Evolutionary conservation across 305 asterid species (phyloP), one percentile per base, ranked within the genome.

Genomic region (Fraxinus sp.): DNA sequence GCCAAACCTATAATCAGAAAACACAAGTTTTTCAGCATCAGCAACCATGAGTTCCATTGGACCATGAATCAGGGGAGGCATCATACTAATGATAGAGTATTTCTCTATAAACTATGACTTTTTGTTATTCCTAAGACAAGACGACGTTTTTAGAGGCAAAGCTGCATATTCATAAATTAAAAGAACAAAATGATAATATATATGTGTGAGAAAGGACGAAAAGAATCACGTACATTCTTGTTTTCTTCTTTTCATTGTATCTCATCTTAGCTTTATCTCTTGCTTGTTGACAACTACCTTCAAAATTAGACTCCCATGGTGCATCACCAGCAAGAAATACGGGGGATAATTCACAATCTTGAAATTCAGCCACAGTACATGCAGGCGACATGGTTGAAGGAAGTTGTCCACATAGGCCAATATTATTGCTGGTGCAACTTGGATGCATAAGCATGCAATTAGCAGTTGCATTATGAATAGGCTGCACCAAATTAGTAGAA

Each of bases 201-300:
- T 37, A 37, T 0, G 36, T 37, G 43, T 37, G 10, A 8, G 46
- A 9, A 7, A 39, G 46, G 46, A 39, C 46, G 11, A 11, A 64
- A n/a, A 55, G 73, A 83, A 77, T 2, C 3, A 85, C 95, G 1
- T 88, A 92, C 98, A 75, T 91, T 84, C 98, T 85, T 43, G 89
- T 93, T 84, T 92, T 92, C 92, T 92, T 93, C 88, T 95, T 95
- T 71, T 91, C 98, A 9, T 89, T 86, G 88, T 92, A 95, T 86
- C 98, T 91, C 92, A 93, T 93, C 92, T 89, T 92, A 33, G 98
- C 98, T 79, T 89, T 89, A 41, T 89, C 93, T 83, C 98, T 89
- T 11, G 94, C 94, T 49, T 83, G 91, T 35, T 94, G 97, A 80
- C 89, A 82, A 49, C 87, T 85, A n/a, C 83, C 68, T 78, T 92